A percentile compares a stretch with the other conserved stretches of the same genome.
These are phyloP conservation scores for Intubia oerlemansii DNA, from an alignment of 2,329 filamentous ascomycete species.

Conservation along the genomic window DNA sequence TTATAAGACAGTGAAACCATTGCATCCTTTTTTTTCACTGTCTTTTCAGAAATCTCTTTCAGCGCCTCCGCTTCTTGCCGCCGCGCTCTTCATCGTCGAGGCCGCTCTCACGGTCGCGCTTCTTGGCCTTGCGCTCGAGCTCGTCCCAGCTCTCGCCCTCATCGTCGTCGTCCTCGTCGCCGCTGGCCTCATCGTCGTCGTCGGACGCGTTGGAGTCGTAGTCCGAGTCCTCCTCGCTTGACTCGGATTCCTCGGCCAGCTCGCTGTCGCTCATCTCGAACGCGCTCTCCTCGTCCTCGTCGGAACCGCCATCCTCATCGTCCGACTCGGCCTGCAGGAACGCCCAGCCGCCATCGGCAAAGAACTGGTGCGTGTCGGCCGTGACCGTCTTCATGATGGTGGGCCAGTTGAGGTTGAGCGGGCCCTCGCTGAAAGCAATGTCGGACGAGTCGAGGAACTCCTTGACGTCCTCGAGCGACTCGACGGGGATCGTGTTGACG, in stretches of 20 bases:
- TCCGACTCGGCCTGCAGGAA: constrained; percentile 81
- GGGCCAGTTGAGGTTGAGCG: constrained; percentile 93
- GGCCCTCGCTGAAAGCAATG: constrained; percentile 83
- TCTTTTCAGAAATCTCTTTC: too few species aligned
- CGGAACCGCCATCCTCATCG: constrained; percentile 53
- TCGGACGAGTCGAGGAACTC: constrained; percentile 95
- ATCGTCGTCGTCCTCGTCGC: constrained; percentile 57
- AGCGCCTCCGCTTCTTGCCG: constrained; percentile 41
- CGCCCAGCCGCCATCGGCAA: constrained; percentile 83
- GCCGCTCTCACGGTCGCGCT: constrained; percentile 47
- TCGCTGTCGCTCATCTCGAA: constrained; percentile 85
- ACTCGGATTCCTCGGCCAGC: constrained; percentile 59
- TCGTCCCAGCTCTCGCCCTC: constrained; percentile 89
- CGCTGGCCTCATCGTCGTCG: constrained; percentile 59
- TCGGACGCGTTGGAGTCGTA: constrained; percentile 79
- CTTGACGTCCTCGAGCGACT: constrained; percentile 84
- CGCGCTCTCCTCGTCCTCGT: constrained; percentile 75
- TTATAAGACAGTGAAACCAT: too few species aligned
- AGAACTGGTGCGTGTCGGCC: constrained; percentile 85
- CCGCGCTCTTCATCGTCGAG: constrained; percentile 57
- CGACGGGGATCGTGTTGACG: constrained; percentile 95
- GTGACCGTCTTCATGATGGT: constrained; percentile 99
- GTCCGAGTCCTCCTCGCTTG: constrained; percentile 66
- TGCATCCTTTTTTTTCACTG: too few species aligned
- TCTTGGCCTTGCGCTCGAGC: constrained; percentile 74